Conservation (phyloP, 2,329 filamentous ascomycete genomes). For the Lecanicillium sp. region DNA sequence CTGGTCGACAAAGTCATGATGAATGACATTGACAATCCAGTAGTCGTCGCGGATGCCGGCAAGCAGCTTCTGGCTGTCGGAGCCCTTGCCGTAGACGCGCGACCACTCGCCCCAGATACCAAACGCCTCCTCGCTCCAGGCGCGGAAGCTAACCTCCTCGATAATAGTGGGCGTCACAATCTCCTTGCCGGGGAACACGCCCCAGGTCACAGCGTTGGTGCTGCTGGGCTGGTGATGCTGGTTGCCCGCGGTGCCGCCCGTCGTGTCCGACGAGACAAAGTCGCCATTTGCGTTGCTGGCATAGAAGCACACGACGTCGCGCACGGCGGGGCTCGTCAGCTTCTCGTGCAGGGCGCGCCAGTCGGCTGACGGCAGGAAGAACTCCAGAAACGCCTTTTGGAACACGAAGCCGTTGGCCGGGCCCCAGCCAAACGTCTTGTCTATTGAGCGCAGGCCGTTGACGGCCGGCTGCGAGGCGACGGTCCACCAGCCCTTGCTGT, state of each 20-base stretch:
- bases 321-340: conserved; percentile 49
- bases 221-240: conserved; percentile 41
- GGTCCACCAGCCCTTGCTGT: conserved; percentile 86
- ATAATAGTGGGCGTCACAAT: conserved; percentile 96
- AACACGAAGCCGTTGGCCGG: conserved; percentile 90
- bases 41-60: conserved; percentile 58
- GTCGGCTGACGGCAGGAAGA: conserved; percentile 73
- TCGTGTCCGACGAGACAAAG: conserved; percentile 62
- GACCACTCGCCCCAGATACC: conserved; percentile 94
- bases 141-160: conserved; percentile 86
- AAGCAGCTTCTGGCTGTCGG: conserved; percentile 64
- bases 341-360: conserved; percentile 61
- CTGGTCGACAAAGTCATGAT: conserved; percentile 66
- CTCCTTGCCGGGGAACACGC: conserved; percentile 89
- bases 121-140: conserved; percentile 94
- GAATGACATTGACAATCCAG: conserved; percentile 89
- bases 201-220: conserved; percentile 96
- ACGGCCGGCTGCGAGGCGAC: conserved; percentile 92
- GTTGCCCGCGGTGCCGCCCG: conserved; percentile 18
- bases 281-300: conserved; percentile 73
- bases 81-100: conserved; percentile 71
- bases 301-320: conserved; percentile 75
- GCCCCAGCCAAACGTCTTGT: conserved; percentile 87
- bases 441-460: conserved; percentile 70
- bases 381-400: conserved; percentile 96